Evolutionary conservation across 1,139 yeast genomes (phyloP).

Genomic region (Lodderomyces jiufengensis): DNA sequence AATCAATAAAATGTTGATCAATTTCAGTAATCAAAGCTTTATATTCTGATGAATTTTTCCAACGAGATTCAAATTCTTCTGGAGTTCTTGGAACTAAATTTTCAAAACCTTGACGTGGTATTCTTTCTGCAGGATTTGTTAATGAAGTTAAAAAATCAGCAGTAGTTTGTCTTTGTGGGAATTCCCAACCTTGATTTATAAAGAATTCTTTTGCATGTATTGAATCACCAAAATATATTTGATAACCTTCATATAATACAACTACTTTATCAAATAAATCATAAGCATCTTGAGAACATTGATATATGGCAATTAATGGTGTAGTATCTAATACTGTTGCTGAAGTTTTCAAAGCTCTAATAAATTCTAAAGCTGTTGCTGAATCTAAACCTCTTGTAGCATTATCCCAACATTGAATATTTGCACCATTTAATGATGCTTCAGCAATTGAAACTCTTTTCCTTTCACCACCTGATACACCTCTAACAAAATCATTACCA

Average conservation of each 20-base stretch:
- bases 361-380: slow-evolving; percentile 66
- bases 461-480: slow-evolving; percentile 44
- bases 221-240: slow-evolving; percentile 69
- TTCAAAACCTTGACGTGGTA: slow-evolving; percentile 44
- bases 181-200: slow-evolving; percentile 67
- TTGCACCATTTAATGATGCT: slow-evolving; percentile 33
- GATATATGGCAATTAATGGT: slow-evolving; percentile 75
- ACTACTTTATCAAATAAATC: slow-evolving; percentile 68
- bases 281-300: slow-evolving; percentile 78
- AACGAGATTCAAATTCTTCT: slow-evolving; percentile 21
- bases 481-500: slow-evolving; percentile 35
- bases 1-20: slow-evolving; percentile 15
- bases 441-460: slow-evolving; percentile 47
- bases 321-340: slow-evolving; percentile 58
- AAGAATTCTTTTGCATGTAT: slow-evolving; percentile 44
- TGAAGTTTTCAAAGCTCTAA: slow-evolving; percentile 60
- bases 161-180: slow-evolving; percentile 76
- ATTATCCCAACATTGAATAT: slow-evolving; percentile 57
- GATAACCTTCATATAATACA: slow-evolving; percentile 74
- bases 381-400: slow-evolving; percentile 62
- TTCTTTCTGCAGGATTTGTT: slow-evolving; percentile 67
- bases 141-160: slow-evolving; percentile 78
- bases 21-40: slow-evolving; percentile 15
- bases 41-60: slow-evolving; percentile 22
- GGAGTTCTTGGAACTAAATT: slow-evolving; percentile 23